Base-by-base conservation (phyloP, 768 basidiomycete genomes). In the Lentinula sp. region DNA sequence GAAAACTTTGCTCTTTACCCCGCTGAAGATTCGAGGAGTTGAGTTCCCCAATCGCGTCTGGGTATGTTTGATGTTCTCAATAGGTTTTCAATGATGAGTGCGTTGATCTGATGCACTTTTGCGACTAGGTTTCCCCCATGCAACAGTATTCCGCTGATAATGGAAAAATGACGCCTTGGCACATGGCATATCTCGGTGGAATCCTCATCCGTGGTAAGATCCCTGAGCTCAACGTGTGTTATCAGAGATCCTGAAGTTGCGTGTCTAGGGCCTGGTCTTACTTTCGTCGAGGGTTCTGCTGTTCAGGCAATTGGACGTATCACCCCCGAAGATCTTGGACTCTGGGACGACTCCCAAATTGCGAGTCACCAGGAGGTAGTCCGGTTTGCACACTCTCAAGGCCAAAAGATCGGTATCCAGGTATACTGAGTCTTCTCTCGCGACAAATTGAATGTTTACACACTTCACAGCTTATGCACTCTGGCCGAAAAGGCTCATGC, bases 401-500 rank as follows among this genome's bases (percentile, higher is more conserved):
- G 77, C 51, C 83, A 87, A 67, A 84, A 85, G 55, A 80, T 91
- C 23, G 90, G 76, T 8, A 85, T 91, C 60, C 91, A 93, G 69
- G 67, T 65, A 0, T 63, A 21, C 13, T 21, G 1, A 1, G 42
- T 57, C 13, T 57, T 6, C 5, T 15, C 23, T 1, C 69, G 82
- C 39, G 70, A 71, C 62, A 69, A 1, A 70, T 72, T 10, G 39
- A 23, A n/a, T n/a, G 39, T 31, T 34, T 13, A 48, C 46, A 23
- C 46, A 8, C 9, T 46, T 15, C 48, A 31, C 10, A 34, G 64
- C 79, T 92, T n/a, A 84, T 80, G 0, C 90, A 92, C 63, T 86
- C 88, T 0, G 90, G 90, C 0, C 76, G 89, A n/a, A 92, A 91
- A 69, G 88, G 83, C 0, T 85, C 84, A 9, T 84, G 78, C 0